phyloP scores from a whole-genome alignment of 805 yeast species.

The Schizosaccharomyces japonicus region DNA sequence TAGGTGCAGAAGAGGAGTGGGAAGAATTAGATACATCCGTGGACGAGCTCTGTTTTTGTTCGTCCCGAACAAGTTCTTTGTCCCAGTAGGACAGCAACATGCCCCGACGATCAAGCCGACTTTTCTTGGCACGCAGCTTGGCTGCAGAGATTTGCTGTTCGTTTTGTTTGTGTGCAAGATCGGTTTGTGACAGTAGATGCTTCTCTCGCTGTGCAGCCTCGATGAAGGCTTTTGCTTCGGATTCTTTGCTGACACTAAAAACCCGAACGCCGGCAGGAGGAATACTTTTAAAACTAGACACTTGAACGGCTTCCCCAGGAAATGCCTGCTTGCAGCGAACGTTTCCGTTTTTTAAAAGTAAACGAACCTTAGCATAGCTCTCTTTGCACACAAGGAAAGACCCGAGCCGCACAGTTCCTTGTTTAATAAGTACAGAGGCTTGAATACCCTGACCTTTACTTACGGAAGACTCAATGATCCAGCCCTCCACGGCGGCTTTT shows the following conservation, averaged over 20 bases:
- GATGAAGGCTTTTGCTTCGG: constrained; percentile 11
- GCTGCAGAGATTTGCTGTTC: not conserved
- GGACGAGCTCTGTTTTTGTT: too few relatives aligned
- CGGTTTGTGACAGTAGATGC: not conserved
- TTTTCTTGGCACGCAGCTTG: constrained; percentile 27
- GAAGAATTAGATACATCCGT: not conserved
- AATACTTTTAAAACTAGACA: constrained; percentile 81
- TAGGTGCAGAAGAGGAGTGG: not conserved
- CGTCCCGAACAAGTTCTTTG: too few relatives aligned
- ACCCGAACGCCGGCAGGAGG: constrained; percentile 81
- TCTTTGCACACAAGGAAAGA: constrained; percentile 61
- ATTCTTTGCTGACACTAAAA: constrained; percentile 51
- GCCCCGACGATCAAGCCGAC: not conserved
- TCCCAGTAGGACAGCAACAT: too few relatives aligned
- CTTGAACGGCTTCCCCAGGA: constrained; percentile 76
- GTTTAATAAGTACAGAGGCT: constrained; percentile 61
- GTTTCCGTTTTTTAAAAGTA: constrained; percentile 53
- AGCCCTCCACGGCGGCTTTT: constrained; percentile 45
- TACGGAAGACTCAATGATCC: constrained; percentile 67
- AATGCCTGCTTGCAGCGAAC: constrained; percentile 38
- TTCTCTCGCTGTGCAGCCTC: not conserved
- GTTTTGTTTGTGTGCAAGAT: not conserved
- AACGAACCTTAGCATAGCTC: constrained; percentile 63
- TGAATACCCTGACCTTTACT: constrained; percentile 54
- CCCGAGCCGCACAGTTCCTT: constrained; percentile 55